Conservation (phyloP, 176 grass and related monocot genomes). For the Oryza glaberrima region DNA sequence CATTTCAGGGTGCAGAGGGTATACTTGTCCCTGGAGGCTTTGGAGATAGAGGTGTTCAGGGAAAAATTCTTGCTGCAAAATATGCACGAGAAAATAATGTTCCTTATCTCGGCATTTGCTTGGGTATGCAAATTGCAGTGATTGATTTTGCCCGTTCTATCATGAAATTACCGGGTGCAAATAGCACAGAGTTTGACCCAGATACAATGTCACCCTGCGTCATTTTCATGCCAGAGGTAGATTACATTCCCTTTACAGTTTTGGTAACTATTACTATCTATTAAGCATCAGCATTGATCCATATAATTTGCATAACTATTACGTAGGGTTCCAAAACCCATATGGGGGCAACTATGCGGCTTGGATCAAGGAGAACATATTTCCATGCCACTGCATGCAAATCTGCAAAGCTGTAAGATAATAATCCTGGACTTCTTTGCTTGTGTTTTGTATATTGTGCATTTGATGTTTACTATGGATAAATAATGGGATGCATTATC, state of each 20-base stretch:
- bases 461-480: slow-evolving; percentile 11
- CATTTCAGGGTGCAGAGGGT: slow-evolving; percentile 74
- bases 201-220: slow-evolving; percentile 67
- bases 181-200: slow-evolving; percentile 92
- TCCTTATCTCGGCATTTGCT: slow-evolving; percentile 95
- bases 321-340: slow-evolving; percentile 90
- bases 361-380: slow-evolving; percentile 90
- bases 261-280: neutral
- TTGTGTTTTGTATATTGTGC: neutral
- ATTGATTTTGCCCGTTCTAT: slow-evolving; percentile 85
- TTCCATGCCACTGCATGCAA: slow-evolving; percentile 63
- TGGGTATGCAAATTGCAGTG: slow-evolving; percentile 98
- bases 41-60: slow-evolving; percentile 87
- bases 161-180: slow-evolving; percentile 78
- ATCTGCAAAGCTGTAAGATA: slow-evolving; percentile 83
- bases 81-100: slow-evolving; percentile 85
- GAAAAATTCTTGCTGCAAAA: slow-evolving; percentile 97
- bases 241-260: slow-evolving; percentile 14
- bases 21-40: slow-evolving; percentile 97
- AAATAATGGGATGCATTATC: slow-evolving; percentile 25
- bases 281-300: slow-evolving; percentile 33
- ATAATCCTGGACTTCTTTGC: neutral
- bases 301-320: slow-evolving; percentile 33
- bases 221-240: slow-evolving; percentile 97
- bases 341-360: slow-evolving; percentile 95